Evolutionary conservation across 2,329 filamentous ascomycete genomes (phyloP).

Genomic region (Cordyceps militaris): DNA sequence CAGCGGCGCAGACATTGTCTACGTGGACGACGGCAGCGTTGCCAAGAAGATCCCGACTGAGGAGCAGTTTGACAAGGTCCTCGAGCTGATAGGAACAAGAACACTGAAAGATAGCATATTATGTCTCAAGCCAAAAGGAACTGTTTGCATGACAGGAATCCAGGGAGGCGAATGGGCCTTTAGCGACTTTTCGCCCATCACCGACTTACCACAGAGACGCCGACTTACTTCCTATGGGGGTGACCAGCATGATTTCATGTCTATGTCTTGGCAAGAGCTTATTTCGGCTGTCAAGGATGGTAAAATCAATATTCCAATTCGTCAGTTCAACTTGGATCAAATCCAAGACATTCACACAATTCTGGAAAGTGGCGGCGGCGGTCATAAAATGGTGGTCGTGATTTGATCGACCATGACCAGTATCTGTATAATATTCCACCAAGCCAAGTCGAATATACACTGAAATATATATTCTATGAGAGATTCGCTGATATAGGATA

Average conservation of each 20-base stretch:
- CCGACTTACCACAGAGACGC: background rate
- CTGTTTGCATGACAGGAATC: constrained; percentile 6
- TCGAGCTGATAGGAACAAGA: constrained; percentile 1
- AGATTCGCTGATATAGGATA: background rate
- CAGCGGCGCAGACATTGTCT: background rate
- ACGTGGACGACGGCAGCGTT: background rate
- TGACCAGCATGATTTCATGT: background rate
- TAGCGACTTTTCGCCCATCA: background rate
- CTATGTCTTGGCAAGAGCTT: background rate
- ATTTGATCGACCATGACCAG: no score
- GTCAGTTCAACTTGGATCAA: background rate
- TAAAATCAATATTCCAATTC: background rate
- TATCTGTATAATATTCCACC: no score
- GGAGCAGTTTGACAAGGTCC: background rate
- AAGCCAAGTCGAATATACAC: no score
- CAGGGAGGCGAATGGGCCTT: constrained; percentile 1
- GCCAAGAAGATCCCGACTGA: background rate
- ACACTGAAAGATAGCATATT: background rate
- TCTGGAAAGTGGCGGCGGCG: background rate
- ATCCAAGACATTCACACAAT: background rate
- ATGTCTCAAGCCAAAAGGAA: constrained; percentile 3
- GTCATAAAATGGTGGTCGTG: background rate
- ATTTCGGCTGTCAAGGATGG: background rate
- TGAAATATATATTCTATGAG: no score
- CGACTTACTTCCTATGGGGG: background rate